Evolutionary conservation across 2,329 filamentous ascomycete genomes (phyloP).

Genomic region (Cladobotryum protrusum): DNA sequence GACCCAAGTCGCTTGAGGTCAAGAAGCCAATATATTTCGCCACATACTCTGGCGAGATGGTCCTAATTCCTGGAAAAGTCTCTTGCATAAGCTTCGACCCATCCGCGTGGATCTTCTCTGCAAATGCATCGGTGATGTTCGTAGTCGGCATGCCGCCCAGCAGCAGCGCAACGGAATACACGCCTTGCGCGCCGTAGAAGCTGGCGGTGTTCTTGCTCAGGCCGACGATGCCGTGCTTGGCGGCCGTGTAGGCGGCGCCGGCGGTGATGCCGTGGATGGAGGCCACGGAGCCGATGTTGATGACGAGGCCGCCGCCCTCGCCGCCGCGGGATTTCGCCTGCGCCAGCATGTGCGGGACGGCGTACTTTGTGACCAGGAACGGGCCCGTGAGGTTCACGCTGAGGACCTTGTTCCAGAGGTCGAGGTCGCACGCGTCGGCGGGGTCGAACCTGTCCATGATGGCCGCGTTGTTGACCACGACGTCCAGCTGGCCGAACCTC

Average conservation of each 20-base stretch:
- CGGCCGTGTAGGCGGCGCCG: conserved; percentile 45
- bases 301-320: conserved; percentile 36
- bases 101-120: conserved; percentile 27
- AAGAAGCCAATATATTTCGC: conserved; percentile 35
- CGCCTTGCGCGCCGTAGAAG: conserved; percentile 48
- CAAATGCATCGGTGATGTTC: conserved; percentile 44
- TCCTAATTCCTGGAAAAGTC: conserved; percentile 23
- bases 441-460: conserved; percentile 52
- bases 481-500: conserved; percentile 34
- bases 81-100: conserved; percentile 22
- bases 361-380: conserved; percentile 45
- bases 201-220: conserved; percentile 53
- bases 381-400: conserved; percentile 51
- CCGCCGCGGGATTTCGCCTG: not conserved
- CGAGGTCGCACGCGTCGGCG: conserved; percentile 39
- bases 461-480: conserved; percentile 54
- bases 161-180: conserved; percentile 42
- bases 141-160: conserved; percentile 37
- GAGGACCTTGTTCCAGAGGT: conserved; percentile 48
- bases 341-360: conserved; percentile 30
- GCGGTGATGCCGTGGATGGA: conserved; percentile 33
- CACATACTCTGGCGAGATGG: conserved; percentile 29
- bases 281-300: conserved; percentile 47
- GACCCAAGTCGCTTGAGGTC: conserved; percentile 22
- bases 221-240: conserved; percentile 48